Base-by-base conservation (phyloP, 73 alveolate species). In the Paraurostyla sp. region DNA sequence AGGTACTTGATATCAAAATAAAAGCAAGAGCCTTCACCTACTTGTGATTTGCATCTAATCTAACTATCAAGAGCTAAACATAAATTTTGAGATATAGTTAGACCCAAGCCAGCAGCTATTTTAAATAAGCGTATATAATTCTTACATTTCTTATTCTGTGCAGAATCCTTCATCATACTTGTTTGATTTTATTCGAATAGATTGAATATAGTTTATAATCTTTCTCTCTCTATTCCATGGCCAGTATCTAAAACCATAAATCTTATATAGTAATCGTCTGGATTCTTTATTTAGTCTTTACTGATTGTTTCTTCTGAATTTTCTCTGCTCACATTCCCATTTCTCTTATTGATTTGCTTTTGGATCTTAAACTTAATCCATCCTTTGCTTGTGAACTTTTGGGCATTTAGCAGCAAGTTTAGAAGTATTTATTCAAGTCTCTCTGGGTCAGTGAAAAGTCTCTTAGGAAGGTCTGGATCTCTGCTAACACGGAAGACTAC, bases 21-120 rank as follows among this genome's bases (percentile, higher is more conserved):
- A 30, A 81, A 81, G 0, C 33, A 30, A 4, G 91, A 58, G 3
- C 91, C 91, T 36, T 81, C 4, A 32, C 36, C 71, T 18, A 13
- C 0, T n/a, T 57, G 45, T 7, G 91, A 81, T 30, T 58, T 36
- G 83, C 91, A 81, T 52, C 59, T 52, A 7, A 81, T 81, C 27
- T 81, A 29, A 9, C 81, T 50, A 0, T 71, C 91, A 0, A 81
- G 48, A 20, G 56, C 78, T 15, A 16, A 0, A 38, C 83, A 81
- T 20, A 81, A 30, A 36, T 81, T 81, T 45, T 81, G 46, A 29
- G 85, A 59, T 20, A 83, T 83, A 22, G 92, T 42, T 46, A 83
- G 42, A 41, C 92, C 92, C 76, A 83, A 30, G 11, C 92, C 92
- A 62, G 92, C 92, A 63, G 92, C 84, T 81, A 83, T 27, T 27